Conservation (phyloP, 768 basidiomycete genomes). For the Boletellus ananiceps region DNA sequence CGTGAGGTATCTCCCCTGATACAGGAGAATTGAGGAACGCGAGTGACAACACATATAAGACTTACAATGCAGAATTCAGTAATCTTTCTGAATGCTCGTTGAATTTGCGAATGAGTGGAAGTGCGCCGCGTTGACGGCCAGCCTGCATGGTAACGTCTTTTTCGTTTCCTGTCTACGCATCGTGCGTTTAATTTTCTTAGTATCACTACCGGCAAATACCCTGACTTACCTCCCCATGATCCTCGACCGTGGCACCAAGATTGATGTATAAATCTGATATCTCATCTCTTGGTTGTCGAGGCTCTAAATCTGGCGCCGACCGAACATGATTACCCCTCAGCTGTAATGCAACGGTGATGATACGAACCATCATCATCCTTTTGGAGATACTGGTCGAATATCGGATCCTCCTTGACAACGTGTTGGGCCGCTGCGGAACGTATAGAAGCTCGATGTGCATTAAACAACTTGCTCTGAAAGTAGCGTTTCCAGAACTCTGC, state of each 20-base stretch:
- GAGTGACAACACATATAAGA: constrained; percentile 6
- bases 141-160: constrained; percentile 95
- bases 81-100: constrained; percentile 95
- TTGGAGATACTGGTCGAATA: constrained; percentile 96
- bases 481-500: constrained; percentile 96
- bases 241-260: constrained; percentile 83
- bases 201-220: not conserved
- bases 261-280: constrained; percentile 76
- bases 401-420: constrained; percentile 84
- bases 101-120: constrained; percentile 94
- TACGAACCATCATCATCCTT: constrained; percentile 86
- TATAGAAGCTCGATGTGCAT: constrained; percentile 90
- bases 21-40: not conserved
- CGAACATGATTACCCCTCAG: not conserved
- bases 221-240: constrained; percentile 74
- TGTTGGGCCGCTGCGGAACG: constrained; percentile 80
- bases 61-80: constrained; percentile 72
- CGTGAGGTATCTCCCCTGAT: constrained; percentile 52
- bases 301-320: constrained; percentile 60
- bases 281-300: constrained; percentile 61
- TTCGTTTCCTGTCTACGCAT: constrained; percentile 73
- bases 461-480: constrained; percentile 94
- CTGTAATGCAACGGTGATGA: not conserved
- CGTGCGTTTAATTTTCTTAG: not conserved
- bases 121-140: constrained; percentile 78